Base-by-base conservation (phyloP, 768 basidiomycete species). In the Gloeopeniophorella convolvens region DNA sequence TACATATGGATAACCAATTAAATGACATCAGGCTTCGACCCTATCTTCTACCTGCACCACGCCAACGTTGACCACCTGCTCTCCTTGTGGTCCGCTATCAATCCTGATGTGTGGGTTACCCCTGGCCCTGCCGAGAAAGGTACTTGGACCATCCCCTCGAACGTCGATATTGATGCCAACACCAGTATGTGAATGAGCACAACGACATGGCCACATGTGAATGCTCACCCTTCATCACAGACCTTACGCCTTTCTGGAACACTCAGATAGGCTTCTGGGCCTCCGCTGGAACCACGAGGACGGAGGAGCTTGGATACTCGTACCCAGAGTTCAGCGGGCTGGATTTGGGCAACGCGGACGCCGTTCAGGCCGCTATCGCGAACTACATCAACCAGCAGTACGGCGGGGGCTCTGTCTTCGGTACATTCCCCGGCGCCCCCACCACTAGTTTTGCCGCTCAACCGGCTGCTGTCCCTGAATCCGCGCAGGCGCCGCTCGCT, bases 1-100 rank as follows among this genome's bases (percentile, higher is more conserved):
- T n/a, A n/a, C n/a, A n/a, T n/a, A n/a, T n/a, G n/a, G n/a, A n/a
- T n/a, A n/a, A n/a, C n/a, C n/a, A n/a, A n/a, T 50, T n/a, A n/a
- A n/a, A 66, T 33, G 65, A 70, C 20, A 27, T 15, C 45, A 73
- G 76, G 65, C 0, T 75, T 76, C 51, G 78, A 79, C 57, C 75
- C 76, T 0, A 71, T 77, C 53, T 78, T 80, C 66, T 78, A 68
- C 61, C 58, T 79, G 52, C 78, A 79, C 54, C 78, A 80, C 56
- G 54, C 61, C 50, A 75, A 80, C 39, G 75, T 78, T 21, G 78
- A 80, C 51, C 72, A 76, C 16, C n/a, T 77, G 53, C 63, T 78
- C 20, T 66, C 75, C 6, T 63, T 79, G 15, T 79, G 77, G 78
- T 63, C 68, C 5, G 76, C 73, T 1, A 50, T 78, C 36, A 68